Conservation (phyloP, 208 protist species). For the Acanthamoeba castellanii region DNA sequence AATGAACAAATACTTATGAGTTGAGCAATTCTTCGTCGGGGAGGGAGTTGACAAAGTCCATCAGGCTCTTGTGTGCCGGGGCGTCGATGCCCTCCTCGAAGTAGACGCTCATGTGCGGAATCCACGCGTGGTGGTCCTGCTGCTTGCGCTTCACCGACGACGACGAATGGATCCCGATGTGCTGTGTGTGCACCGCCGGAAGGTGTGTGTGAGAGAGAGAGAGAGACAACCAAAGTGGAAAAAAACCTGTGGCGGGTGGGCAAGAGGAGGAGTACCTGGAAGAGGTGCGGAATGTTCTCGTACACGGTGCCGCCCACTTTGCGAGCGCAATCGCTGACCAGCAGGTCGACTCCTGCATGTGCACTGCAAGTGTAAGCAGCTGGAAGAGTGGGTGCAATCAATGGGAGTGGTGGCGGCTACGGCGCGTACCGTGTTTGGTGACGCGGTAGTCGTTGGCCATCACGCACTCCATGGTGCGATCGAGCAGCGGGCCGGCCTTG, state of each 20-base stretch:
- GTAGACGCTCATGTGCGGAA: neutral
- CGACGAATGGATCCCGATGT: slow-evolving; percentile 39
- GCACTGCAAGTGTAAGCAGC: neutral
- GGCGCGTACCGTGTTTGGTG: neutral
- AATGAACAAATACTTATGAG: neutral
- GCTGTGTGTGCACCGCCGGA: neutral
- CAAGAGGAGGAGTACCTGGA: neutral
- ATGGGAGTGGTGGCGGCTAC: neutral
- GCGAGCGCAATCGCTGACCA: neutral
- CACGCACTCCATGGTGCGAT: neutral
- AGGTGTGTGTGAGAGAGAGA: too few relatives aligned
- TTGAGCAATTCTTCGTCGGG: neutral
- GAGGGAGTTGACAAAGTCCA: too few relatives aligned
- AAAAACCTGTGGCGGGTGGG: too few relatives aligned
- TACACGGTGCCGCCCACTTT: neutral
- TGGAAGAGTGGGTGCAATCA: neutral
- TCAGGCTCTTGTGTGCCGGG: neutral
- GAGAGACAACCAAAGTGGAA: too few relatives aligned
- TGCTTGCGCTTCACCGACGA: neutral
- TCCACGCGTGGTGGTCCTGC: slow-evolving; percentile 11
- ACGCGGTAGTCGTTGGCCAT: neutral
- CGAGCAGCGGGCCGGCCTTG: neutral
- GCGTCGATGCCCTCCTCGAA: neutral
- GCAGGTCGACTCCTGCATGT: neutral
- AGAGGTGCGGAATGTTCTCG: slow-evolving; percentile 20